A percentile compares a stretch with the other conserved stretches of the same genome.
Conservation (phyloP, 2,329 filamentous ascomycete genomes). For the Verticillium nubilum region DNA sequence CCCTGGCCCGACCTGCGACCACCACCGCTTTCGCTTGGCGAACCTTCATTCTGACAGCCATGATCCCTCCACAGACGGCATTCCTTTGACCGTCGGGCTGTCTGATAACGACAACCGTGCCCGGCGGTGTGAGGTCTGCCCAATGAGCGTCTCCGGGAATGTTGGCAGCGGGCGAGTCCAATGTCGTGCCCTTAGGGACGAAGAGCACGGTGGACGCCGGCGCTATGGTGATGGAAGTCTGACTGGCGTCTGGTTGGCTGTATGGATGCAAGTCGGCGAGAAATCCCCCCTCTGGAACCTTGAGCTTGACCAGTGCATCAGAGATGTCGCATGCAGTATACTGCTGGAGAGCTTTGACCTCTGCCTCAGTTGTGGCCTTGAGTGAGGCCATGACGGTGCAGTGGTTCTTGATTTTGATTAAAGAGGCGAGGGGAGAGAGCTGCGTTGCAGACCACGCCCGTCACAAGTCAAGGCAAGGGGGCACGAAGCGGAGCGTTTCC, state of each 20-base stretch:
- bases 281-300: constrained; percentile 61
- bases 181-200: constrained; percentile 46
- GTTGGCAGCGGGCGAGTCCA: constrained; percentile 30
- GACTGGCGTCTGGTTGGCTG: constrained; percentile 18
- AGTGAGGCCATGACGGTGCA: neutral
- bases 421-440: neutral
- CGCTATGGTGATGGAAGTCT: constrained; percentile 33
- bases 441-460: neutral
- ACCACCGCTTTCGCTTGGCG: constrained; percentile 56
- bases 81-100: constrained; percentile 62
- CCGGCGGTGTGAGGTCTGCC: constrained; percentile 57
- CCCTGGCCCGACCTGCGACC: constrained; percentile 64
- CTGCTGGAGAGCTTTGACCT: constrained; percentile 19
- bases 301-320: constrained; percentile 66
- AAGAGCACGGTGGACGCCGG: constrained; percentile 60
- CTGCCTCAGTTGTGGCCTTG: neutral
- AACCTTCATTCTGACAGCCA: constrained; percentile 63
- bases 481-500: neutral
- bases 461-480: neutral
- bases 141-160: constrained; percentile 59
- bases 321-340: constrained; percentile 57
- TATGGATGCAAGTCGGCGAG: constrained; percentile 49
- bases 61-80: constrained; percentile 71
- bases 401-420: neutral
- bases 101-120: constrained; percentile 60